These are phyloP conservation scores for Candida ovalis DNA, from an alignment of 805 yeast species.

Conservation along the genomic window DNA sequence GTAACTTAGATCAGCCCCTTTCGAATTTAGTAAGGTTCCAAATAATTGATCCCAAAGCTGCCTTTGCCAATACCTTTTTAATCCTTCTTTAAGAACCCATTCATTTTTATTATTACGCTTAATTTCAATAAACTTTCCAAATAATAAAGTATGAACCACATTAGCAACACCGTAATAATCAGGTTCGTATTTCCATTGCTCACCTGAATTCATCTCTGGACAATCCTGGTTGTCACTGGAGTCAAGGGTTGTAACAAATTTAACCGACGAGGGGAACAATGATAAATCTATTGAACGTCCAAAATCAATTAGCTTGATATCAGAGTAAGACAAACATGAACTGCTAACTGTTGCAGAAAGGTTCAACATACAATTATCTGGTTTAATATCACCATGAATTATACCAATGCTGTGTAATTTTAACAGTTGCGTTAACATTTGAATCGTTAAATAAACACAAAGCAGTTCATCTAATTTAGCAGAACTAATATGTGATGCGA, in stretches of 20 bases:
- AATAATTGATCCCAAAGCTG: constrained; percentile 70
- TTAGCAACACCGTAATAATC: constrained; percentile 84
- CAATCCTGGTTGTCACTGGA: constrained; percentile 64
- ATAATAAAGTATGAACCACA: constrained; percentile 67
- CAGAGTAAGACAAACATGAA: constrained; percentile 16
- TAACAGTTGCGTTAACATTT: constrained; percentile 57
- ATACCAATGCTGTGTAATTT: constrained; percentile 62
- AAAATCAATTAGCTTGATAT: constrained; percentile 59
- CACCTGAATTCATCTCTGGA: constrained; percentile 55
- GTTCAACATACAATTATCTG: constrained; percentile 81
- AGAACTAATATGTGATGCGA: constrained; percentile 5
- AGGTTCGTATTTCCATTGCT: constrained; percentile 73
- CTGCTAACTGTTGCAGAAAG: constrained; percentile 29
- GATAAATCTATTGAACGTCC: constrained; percentile 75
- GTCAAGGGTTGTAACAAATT: constrained; percentile 58
- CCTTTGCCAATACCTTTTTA: constrained; percentile 74
- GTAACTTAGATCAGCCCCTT: constrained; percentile 1
- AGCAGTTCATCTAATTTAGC: constrained; percentile 54
- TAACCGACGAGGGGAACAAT: constrained; percentile 45
- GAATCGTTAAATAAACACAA: constrained; percentile 59
- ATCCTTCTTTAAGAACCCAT: constrained; percentile 38
- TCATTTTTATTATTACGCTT: constrained; percentile 21
- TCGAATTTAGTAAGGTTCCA: constrained; percentile 58
- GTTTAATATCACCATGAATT: constrained; percentile 81
- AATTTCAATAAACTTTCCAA: constrained; percentile 57